Evolutionary conservation across 2,329 filamentous ascomycete species (phyloP), one percentile per base, ranked within the genome.

Genomic region (Neonectria coccinea): DNA sequence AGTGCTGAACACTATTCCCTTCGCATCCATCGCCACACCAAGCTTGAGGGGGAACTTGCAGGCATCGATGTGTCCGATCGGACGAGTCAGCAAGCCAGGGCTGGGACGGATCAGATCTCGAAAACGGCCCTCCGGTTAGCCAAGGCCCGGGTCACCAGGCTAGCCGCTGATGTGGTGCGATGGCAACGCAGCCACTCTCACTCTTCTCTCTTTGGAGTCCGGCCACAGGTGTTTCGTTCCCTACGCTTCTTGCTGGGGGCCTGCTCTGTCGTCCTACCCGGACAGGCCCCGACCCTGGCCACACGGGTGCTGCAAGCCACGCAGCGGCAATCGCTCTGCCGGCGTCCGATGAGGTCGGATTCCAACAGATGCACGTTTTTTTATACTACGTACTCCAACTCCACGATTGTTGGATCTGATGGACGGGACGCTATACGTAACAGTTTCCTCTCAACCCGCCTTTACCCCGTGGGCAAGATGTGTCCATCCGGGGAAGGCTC

Each of bases 401-500:
- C 68, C 65, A 67, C 67, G 65, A 64, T 68, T 62, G 47, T 16
- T 59, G 59, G 69, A 70, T 69, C 51, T 67, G 59, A 56, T 55
- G 55, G 59, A 70, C 50, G 64, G 70, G 68, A 53, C 58, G 33
- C 50, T 62, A 67, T 73, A 73, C 70, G 70, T 73, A 73, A 73
- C 51, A 72, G 62, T 72, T 72, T 70, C 51, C 62, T 58, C 20
- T 61, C 44, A 64, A 62, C 45, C 45, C 67, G 44, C 53, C 64
- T 47, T 69, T 73, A 66, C 70, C 70, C 70, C 70, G 60, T 70
- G 70, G 69, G 67, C 64, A 67, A 67, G 55, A 57, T 50, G 58
- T 48, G 58, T 62, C 60, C 67, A 69, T 73, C 70, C 69, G 70
- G 70, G 70, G 70, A 73, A 44, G 59, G 66, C 65, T 72, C 69